A percentile compares a stretch with the other conserved stretches of the same genome.
These are phyloP conservation scores for Coemansia guatemalensis DNA, from an alignment of 192 early-diverging fungal genomes.

Conservation along the genomic window DNA sequence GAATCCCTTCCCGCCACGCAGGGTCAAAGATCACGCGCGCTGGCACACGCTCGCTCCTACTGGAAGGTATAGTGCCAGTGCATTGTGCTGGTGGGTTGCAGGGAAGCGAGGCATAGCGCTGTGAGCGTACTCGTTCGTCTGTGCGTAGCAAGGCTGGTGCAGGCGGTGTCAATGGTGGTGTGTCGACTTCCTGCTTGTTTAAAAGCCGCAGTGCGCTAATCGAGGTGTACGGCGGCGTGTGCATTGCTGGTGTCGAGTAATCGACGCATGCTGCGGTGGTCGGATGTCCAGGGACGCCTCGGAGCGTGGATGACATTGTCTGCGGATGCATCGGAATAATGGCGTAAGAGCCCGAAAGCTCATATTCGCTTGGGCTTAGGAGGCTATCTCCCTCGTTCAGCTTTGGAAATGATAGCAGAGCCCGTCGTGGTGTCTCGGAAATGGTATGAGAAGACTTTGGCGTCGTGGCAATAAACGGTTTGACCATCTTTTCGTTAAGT, in stretches of 20 bases:
- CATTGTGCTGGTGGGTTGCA: conserved; percentile 1
- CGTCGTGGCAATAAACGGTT: conserved; percentile 13
- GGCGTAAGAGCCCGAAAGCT: conserved; percentile 9
- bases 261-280: background rate
- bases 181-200: conserved; percentile 5
- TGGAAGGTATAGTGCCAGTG: too few species aligned
- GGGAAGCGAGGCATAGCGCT: conserved; percentile 35
- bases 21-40: conserved; percentile 14
- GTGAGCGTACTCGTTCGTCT: conserved; percentile 17
- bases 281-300: conserved; percentile 38
- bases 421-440: conserved; percentile 6
- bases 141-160: conserved; percentile 17
- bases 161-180: conserved; percentile 10
- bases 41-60: background rate
- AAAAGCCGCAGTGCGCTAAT: conserved; percentile 30
- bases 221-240: conserved; percentile 20
- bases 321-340: background rate
- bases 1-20: conserved; percentile 8
- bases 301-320: conserved; percentile 16
- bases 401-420: conserved; percentile 15
- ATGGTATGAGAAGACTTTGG: background rate
- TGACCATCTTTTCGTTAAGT: conserved; percentile 1
- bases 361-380: conserved; percentile 3
- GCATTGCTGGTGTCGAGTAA: conserved; percentile 7
- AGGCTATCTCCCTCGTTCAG: conserved; percentile 15